Conservation (phyloP, 768 basidiomycete species). For the Mrakia hoshinonis region DNA sequence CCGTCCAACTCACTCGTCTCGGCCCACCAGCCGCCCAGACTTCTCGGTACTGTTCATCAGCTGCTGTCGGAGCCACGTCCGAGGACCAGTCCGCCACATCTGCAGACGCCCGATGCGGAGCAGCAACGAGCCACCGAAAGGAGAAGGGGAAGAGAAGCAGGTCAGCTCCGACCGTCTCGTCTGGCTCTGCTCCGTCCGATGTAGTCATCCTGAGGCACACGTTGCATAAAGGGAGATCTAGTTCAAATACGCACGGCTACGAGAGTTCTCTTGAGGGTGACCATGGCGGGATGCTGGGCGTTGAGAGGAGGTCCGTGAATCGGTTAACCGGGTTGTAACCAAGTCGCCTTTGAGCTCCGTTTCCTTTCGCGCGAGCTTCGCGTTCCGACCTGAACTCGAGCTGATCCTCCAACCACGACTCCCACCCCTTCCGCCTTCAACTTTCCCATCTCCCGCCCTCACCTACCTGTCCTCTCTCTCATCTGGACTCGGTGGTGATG, state of each 20-base stretch:
- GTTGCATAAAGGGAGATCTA: not conserved
- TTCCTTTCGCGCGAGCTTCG: too few relatives aligned
- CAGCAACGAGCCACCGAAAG: not conserved
- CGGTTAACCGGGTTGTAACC: too few relatives aligned
- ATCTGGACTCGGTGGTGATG: slow-evolving; percentile 33
- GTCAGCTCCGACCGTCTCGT: not conserved
- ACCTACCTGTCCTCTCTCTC: slow-evolving; percentile 35
- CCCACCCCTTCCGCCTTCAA: not conserved
- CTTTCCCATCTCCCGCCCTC: slow-evolving; percentile 31
- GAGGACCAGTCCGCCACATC: not conserved
- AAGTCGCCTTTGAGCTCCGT: too few relatives aligned
- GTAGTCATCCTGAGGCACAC: too few relatives aligned
- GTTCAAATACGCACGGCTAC: not conserved
- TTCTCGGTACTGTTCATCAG: slow-evolving; percentile 86
- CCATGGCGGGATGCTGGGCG: not conserved
- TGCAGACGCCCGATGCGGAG: not conserved
- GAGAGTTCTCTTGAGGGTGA: not conserved
- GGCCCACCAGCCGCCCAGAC: slow-evolving; percentile 63
- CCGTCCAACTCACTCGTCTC: slow-evolving; percentile 63
- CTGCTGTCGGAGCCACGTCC: slow-evolving; percentile 41
- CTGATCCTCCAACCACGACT: not conserved
- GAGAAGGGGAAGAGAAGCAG: not conserved
- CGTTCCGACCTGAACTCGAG: slow-evolving; percentile 19
- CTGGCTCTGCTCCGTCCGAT: too few relatives aligned
- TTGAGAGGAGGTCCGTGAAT: too few relatives aligned